These are phyloP conservation scores for Colletotrichum horii DNA, from an alignment of 2,329 filamentous ascomycete genomes.

Conservation along the genomic window DNA sequence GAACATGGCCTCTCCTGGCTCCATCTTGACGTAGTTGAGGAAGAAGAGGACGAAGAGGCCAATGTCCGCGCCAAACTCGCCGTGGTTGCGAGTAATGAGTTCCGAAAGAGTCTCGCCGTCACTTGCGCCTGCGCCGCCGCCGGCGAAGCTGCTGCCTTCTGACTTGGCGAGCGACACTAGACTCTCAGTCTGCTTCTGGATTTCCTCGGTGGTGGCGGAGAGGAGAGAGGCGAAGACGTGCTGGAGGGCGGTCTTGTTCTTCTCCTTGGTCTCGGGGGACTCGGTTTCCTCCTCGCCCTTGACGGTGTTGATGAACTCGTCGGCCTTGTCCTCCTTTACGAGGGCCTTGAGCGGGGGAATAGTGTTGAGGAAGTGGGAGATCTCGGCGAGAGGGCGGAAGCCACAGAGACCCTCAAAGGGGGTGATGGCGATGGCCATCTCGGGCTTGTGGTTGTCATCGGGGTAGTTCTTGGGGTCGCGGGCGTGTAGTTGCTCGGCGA, in stretches of 20 bases:
- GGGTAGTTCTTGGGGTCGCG: slow-evolving; percentile 93
- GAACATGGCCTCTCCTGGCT: slow-evolving; percentile 93
- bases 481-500: slow-evolving; percentile 83
- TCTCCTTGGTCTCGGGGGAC: slow-evolving; percentile 70
- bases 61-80: slow-evolving; percentile 87
- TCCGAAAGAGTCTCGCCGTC: slow-evolving; percentile 74
- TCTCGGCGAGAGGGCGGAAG: slow-evolving; percentile 87
- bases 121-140: slow-evolving; percentile 69
- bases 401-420: slow-evolving; percentile 96
- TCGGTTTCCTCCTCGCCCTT: slow-evolving; percentile 46
- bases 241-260: slow-evolving; percentile 81
- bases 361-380: slow-evolving; percentile 78
- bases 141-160: slow-evolving; percentile 75
- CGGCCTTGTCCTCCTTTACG: slow-evolving; percentile 68
- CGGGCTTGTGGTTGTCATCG: slow-evolving; percentile 99
- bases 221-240: slow-evolving; percentile 80
- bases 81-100: slow-evolving; percentile 77
- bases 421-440: slow-evolving; percentile 98
- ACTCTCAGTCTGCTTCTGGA: slow-evolving; percentile 69
- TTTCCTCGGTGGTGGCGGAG: slow-evolving; percentile 67
- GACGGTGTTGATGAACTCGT: slow-evolving; percentile 56
- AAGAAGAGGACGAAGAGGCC: slow-evolving; percentile 96
- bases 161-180: slow-evolving; percentile 74
- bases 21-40: slow-evolving; percentile 90
- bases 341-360: slow-evolving; percentile 65